Evolutionary conservation across 306 rosid genomes (phyloP).

Genomic region (Potentilla sterilis): DNA sequence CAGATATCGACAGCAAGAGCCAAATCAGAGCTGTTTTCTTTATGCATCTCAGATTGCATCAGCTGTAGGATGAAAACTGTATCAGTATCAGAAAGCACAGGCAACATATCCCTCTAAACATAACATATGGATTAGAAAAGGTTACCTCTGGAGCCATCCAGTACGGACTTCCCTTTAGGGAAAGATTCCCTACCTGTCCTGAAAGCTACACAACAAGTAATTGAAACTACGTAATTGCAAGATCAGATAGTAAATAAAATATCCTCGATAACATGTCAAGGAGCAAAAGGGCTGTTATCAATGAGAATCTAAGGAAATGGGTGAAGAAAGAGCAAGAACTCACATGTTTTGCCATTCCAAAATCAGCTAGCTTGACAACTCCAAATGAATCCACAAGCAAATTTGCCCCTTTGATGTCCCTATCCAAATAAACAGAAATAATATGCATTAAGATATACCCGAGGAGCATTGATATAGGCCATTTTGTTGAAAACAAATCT

Average conservation of each 20-base stretch:
- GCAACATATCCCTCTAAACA: background rate
- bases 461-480: constrained; percentile 1
- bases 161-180: constrained; percentile 95
- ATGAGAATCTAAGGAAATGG: constrained; percentile 13
- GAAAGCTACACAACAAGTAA: constrained; percentile 61
- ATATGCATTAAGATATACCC: background rate
- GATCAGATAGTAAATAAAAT: background rate
- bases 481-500: background rate
- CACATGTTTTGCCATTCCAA: constrained; percentile 99
- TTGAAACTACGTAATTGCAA: constrained; percentile 11
- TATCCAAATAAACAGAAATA: constrained; percentile 20
- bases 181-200: constrained; percentile 76
- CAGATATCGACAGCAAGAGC: constrained; percentile 93
- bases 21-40: constrained; percentile 72
- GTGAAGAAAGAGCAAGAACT: constrained; percentile 32
- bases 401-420: constrained; percentile 98
- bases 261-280: constrained; percentile 3
- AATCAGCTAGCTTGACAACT: constrained; percentile 94
- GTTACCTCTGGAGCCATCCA: constrained; percentile 99
- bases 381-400: constrained; percentile 93
- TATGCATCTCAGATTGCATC: constrained; percentile 72
- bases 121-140: constrained; percentile 21
- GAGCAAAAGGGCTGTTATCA: background rate
- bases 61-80: constrained; percentile 51
- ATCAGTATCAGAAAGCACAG: constrained; percentile 18